Percentiles rank a stretch among this genome's conserved stretches.
Conservation (phyloP, 2,329 filamentous ascomycete species). For the Aspergillus sergii region DNA sequence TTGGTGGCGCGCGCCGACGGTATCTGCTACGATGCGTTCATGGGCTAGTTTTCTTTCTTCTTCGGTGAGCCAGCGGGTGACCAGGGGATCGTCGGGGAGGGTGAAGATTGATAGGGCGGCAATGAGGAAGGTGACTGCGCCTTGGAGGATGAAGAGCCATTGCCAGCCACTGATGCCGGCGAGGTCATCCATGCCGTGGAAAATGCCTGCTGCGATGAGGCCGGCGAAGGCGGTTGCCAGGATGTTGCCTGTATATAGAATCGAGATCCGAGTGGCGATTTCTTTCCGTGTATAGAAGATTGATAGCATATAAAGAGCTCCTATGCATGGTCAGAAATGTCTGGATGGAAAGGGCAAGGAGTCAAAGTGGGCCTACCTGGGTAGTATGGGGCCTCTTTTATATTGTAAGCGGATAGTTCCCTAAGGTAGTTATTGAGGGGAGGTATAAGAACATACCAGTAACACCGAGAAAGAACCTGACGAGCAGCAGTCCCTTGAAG, state of each 20-base stretch:
- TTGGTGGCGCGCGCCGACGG: slow-evolving; percentile 45
- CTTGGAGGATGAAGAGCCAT: slow-evolving; percentile 48
- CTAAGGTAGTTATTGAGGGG: too few relatives aligned
- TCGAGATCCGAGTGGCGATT: slow-evolving; percentile 57
- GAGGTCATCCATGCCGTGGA: slow-evolving; percentile 60
- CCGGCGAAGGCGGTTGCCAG: slow-evolving; percentile 64
- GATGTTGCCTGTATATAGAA: slow-evolving; percentile 62
- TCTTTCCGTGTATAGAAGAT: slow-evolving; percentile 68
- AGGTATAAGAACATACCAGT: slow-evolving; percentile 3
- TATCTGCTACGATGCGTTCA: slow-evolving; percentile 49
- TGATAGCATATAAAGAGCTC: slow-evolving; percentile 61
- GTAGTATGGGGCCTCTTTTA: slow-evolving; percentile 49
- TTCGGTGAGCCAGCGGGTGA: slow-evolving; percentile 31
- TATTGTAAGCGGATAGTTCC: background rate
- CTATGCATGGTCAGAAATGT: background rate
- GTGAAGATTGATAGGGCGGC: slow-evolving; percentile 45
- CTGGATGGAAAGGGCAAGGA: too few relatives aligned
- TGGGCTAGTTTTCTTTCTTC: slow-evolving; percentile 46
- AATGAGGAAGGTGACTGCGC: slow-evolving; percentile 49
- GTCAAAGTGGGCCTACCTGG: slow-evolving; percentile 46
- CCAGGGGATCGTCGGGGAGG: slow-evolving; percentile 47
- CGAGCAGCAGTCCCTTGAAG: slow-evolving; percentile 42
- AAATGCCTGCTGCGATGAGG: slow-evolving; percentile 60
- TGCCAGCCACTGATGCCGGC: slow-evolving; percentile 60
- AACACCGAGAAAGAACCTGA: slow-evolving; percentile 42